Evolutionary conservation across 1,284 basidiomycete species (phyloP).

Genomic region (Coniophora puteana): DNA sequence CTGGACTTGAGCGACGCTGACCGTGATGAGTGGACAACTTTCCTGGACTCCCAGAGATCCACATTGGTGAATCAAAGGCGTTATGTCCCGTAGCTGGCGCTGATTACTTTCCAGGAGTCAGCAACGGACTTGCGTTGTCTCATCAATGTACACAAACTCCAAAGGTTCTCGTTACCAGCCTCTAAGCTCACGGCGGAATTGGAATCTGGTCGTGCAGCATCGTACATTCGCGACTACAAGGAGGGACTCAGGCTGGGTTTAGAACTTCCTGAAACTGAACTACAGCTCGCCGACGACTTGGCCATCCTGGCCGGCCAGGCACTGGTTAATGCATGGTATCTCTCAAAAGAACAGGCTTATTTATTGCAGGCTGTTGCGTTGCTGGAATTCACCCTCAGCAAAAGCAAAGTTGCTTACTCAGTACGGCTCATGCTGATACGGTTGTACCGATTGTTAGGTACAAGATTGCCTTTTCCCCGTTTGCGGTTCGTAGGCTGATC

Average conservation of each 20-base stretch:
- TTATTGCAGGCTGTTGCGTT: constrained; percentile 61
- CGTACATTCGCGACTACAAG: constrained; percentile 60
- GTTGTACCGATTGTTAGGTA: constrained; percentile 76
- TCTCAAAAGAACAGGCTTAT: constrained; percentile 49
- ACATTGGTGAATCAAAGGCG: constrained; percentile 41
- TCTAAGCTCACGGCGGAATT: constrained; percentile 49
- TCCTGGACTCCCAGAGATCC: constrained; percentile 43
- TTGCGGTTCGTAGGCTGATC: constrained; percentile 1
- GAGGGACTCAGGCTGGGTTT: constrained; percentile 63
- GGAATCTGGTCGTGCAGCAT: constrained; percentile 47
- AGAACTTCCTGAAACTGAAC: constrained; percentile 68
- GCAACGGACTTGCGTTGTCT: constrained; percentile 47
- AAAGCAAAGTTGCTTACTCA: constrained; percentile 76
- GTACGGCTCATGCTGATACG: constrained; percentile 72
- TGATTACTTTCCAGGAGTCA: constrained; percentile 35
- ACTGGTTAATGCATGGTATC: constrained; percentile 61
- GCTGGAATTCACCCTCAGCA: constrained; percentile 69
- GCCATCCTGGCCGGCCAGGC: constrained; percentile 71
- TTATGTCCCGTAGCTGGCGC: constrained; percentile 12
- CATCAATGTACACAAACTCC: constrained; percentile 72
- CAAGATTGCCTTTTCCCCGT: constrained; percentile 19
- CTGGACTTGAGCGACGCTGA: constrained; percentile 44
- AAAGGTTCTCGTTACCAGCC: constrained; percentile 52
- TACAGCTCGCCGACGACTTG: constrained; percentile 87
- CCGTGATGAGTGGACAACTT: constrained; percentile 49